Conservation (phyloP, 148 eudicot genomes). For the Spergularia marina region DNA sequence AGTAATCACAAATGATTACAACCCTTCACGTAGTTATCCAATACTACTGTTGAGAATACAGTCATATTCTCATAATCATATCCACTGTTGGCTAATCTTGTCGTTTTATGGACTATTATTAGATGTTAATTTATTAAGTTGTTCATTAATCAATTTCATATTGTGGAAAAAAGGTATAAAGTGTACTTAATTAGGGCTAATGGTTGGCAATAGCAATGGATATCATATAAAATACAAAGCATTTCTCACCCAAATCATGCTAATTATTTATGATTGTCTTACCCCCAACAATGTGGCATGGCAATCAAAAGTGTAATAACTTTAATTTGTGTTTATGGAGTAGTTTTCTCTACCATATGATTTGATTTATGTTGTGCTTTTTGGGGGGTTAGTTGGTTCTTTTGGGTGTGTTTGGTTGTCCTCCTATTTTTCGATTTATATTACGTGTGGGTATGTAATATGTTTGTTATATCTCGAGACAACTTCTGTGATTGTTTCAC, state of each 20-base stretch:
- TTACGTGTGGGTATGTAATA: too few species aligned
- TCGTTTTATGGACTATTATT: slow-evolving; percentile 20
- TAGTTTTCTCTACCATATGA: too few species aligned
- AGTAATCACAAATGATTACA: background rate
- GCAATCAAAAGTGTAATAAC: too few species aligned
- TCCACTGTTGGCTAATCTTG: background rate
- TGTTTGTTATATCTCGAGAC: too few species aligned
- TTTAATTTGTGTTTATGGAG: too few species aligned
- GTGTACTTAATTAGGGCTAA: background rate
- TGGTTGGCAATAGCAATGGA: background rate
- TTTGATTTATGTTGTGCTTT: too few species aligned
- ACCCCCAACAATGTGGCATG: too few species aligned
- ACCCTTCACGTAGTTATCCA: background rate
- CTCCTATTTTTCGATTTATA: too few species aligned
- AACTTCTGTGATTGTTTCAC: too few species aligned
- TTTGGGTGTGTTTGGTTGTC: too few species aligned
- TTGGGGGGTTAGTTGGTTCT: too few species aligned
- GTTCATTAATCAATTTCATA: background rate
- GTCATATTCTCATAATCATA: background rate
- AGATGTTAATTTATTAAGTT: background rate
- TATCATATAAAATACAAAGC: slow-evolving; percentile 4
- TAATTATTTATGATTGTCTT: background rate
- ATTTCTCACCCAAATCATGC: slow-evolving; percentile 3
- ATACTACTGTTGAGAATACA: too few species aligned
- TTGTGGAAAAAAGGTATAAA: background rate